Percentiles rank a stretch among this genome's conserved stretches.
phyloP scores from a whole-genome alignment of 2,329 filamentous ascomycete genomes.

The Penicillium freii region DNA sequence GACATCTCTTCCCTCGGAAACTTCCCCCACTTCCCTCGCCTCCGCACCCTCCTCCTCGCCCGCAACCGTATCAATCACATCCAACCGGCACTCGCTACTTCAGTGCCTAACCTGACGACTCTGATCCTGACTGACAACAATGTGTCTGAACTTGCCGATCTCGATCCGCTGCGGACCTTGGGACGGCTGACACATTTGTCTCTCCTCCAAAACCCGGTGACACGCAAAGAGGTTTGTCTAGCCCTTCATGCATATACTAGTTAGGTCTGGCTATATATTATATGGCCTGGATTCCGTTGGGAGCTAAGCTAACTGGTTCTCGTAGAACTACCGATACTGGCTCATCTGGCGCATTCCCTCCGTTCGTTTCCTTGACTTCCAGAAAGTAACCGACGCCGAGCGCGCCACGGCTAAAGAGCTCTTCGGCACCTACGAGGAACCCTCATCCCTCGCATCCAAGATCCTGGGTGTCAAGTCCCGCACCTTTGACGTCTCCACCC shows the following conservation, averaged over 20 bases:
- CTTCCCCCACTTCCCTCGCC: slow-evolving; percentile 85
- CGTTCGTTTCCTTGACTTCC: slow-evolving; percentile 87
- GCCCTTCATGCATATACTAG: neutral
- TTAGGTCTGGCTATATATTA: neutral
- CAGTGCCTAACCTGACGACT: slow-evolving; percentile 77
- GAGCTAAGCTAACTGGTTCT: slow-evolving; percentile 5
- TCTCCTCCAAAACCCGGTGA: slow-evolving; percentile 82
- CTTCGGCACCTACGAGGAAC: slow-evolving; percentile 75
- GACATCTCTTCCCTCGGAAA: slow-evolving; percentile 87
- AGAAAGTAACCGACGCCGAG: slow-evolving; percentile 86
- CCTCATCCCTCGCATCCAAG: slow-evolving; percentile 76
- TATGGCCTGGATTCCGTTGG: neutral
- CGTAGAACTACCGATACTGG: slow-evolving; percentile 86
- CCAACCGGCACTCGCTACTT: slow-evolving; percentile 69
- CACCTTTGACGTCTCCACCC: slow-evolving; percentile 59
- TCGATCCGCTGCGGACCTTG: slow-evolving; percentile 74
- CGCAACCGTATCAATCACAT: slow-evolving; percentile 84
- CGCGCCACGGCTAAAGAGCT: slow-evolving; percentile 71
- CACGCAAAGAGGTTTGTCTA: slow-evolving; percentile 78
- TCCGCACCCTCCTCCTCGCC: slow-evolving; percentile 83
- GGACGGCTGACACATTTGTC: slow-evolving; percentile 73
- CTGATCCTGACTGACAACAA: slow-evolving; percentile 82
- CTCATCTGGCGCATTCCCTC: slow-evolving; percentile 80
- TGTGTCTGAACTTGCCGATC: slow-evolving; percentile 77
- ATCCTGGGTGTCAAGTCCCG: slow-evolving; percentile 83